Percentiles rank a stretch among this genome's conserved stretches.
These are phyloP conservation scores for Luffa acutangula DNA, from an alignment of 306 rosid genomes.

Conservation along the genomic window DNA sequence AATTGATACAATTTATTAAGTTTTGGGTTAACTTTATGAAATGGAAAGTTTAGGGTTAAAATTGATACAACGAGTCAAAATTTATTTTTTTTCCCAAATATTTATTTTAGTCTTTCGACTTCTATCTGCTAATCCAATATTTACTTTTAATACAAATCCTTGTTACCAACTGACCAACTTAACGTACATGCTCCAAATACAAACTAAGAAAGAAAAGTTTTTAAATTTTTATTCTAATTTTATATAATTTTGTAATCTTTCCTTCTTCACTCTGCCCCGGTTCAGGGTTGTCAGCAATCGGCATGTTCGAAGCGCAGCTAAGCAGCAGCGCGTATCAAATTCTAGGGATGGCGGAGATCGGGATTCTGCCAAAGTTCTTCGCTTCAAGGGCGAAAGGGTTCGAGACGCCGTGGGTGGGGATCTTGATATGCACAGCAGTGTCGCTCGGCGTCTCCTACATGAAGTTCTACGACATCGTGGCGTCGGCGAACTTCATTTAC, in stretches of 20 bases:
- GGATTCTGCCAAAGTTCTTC: not conserved
- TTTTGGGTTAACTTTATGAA: too few relatives aligned
- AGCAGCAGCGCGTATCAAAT: slow-evolving; percentile 9
- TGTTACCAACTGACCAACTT: too few relatives aligned
- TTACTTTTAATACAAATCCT: too few relatives aligned
- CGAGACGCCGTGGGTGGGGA: slow-evolving; percentile 6
- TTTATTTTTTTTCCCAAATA: too few relatives aligned
- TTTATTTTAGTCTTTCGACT: too few relatives aligned
- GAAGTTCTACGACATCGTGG: not conserved
- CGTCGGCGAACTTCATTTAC: slow-evolving; percentile 1
- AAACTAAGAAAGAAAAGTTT: too few relatives aligned
- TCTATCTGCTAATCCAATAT: too few relatives aligned
- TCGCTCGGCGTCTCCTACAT: slow-evolving; percentile 2
- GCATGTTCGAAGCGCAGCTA: slow-evolving; percentile 8
- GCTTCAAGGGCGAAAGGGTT: not conserved
- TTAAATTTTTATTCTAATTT: too few relatives aligned
- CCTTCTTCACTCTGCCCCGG: not conserved
- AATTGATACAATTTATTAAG: too few relatives aligned
- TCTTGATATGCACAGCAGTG: not conserved
- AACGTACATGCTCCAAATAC: too few relatives aligned
- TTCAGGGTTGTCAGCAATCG: not conserved
- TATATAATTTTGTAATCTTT: not conserved
- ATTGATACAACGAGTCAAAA: too few relatives aligned
- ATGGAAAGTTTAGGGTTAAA: too few relatives aligned
- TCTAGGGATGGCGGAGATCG: slow-evolving; percentile 12